phyloP scores from a whole-genome alignment of 495 filamentous ascomycete species.

The Penicillium bialowiezense region DNA sequence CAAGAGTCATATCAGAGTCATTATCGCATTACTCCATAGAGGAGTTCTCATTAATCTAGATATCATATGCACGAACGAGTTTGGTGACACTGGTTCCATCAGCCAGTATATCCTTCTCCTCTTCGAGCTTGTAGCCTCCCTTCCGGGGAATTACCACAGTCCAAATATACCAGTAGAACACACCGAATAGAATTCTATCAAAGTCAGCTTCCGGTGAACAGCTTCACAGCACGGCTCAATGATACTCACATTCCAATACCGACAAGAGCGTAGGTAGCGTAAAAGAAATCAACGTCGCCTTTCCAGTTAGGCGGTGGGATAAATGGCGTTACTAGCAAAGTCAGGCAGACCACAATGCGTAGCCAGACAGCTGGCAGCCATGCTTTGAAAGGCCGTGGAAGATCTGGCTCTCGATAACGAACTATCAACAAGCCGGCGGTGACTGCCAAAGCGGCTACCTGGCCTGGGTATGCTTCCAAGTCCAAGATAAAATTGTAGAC shows the following conservation, averaged over 20 bases:
- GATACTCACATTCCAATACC: slow-evolving; percentile 64
- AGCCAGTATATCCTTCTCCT: slow-evolving; percentile 52
- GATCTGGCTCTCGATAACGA: slow-evolving; percentile 56
- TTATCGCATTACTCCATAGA: no score
- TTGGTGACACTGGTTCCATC: slow-evolving; percentile 61
- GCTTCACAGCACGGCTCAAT: neutral
- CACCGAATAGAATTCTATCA: slow-evolving; percentile 54
- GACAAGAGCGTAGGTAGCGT: slow-evolving; percentile 72
- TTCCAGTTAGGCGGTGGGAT: slow-evolving; percentile 47
- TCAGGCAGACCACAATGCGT: slow-evolving; percentile 31
- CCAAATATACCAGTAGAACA: slow-evolving; percentile 72
- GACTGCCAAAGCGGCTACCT: slow-evolving; percentile 58
- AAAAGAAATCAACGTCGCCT: slow-evolving; percentile 58
- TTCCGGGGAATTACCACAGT: slow-evolving; percentile 59
- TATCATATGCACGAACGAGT: slow-evolving; percentile 36
- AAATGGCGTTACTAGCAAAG: slow-evolving; percentile 34
- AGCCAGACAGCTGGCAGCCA: slow-evolving; percentile 51
- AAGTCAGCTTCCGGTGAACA: slow-evolving; percentile 3
- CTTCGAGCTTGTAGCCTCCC: slow-evolving; percentile 57
- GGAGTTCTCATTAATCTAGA: no score
- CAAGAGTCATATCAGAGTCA: no score
- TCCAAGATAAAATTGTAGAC: slow-evolving; percentile 74
- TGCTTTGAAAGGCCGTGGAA: slow-evolving; percentile 66
- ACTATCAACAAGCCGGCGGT: slow-evolving; percentile 61
- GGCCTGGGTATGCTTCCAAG: slow-evolving; percentile 67